Percentiles rank a stretch among this genome's conserved stretches.
Evolutionary conservation across 2,329 filamentous ascomycete species (phyloP).

Genomic region (Shiraia sp.): DNA sequence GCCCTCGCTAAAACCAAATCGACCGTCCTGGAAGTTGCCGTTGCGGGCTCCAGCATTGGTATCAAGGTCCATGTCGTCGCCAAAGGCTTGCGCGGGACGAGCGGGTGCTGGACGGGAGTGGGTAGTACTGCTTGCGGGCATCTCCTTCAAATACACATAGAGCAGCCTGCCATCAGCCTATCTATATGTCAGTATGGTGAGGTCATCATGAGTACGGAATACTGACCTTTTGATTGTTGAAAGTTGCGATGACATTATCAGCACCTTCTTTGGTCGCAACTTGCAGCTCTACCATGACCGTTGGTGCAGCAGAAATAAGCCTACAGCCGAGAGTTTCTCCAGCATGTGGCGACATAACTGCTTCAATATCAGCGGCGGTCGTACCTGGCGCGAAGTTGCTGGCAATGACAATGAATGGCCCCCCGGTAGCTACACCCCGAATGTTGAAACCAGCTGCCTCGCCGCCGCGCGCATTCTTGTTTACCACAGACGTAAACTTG

Average conservation of each 20-base stretch:
- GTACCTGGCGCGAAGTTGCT: slow-evolving; percentile 84
- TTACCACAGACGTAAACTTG: slow-evolving; percentile 44
- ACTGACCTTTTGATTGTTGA: slow-evolving; percentile 77
- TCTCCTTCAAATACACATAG: slow-evolving; percentile 70
- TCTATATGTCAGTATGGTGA: slow-evolving; percentile 32
- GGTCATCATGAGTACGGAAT: background rate
- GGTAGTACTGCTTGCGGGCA: slow-evolving; percentile 33
- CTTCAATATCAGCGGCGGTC: slow-evolving; percentile 80
- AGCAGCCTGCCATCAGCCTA: slow-evolving; percentile 76
- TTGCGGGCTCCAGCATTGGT: slow-evolving; percentile 28
- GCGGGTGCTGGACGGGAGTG: slow-evolving; percentile 32
- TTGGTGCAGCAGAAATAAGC: slow-evolving; percentile 68
- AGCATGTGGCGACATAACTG: slow-evolving; percentile 76
- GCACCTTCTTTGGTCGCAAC: slow-evolving; percentile 74
- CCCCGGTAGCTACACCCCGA: slow-evolving; percentile 66
- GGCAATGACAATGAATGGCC: slow-evolving; percentile 72
- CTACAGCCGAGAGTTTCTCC: slow-evolving; percentile 67
- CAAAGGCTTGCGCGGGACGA: slow-evolving; percentile 24
- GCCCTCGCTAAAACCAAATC: slow-evolving; percentile 47
- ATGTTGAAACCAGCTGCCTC: slow-evolving; percentile 63
- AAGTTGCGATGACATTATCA: slow-evolving; percentile 73
- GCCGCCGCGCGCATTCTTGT: slow-evolving; percentile 30
- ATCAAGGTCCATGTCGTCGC: slow-evolving; percentile 50
- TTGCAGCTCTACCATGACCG: slow-evolving; percentile 76
- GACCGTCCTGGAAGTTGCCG: slow-evolving; percentile 49